These are phyloP conservation scores for Apiospora sp. DNA, from an alignment of 2,329 filamentous ascomycete genomes.

Conservation along the genomic window DNA sequence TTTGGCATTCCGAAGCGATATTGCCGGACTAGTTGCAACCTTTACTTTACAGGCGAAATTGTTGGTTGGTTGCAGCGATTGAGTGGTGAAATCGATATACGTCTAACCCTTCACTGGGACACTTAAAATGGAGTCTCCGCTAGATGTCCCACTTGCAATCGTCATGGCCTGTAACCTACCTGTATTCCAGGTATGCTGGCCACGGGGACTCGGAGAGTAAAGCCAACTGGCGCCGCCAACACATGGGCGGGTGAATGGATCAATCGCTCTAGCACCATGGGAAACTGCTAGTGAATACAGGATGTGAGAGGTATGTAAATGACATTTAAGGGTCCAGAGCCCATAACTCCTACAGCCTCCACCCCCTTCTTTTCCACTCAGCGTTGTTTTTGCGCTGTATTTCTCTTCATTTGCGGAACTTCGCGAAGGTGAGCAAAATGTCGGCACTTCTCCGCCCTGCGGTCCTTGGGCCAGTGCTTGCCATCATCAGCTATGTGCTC, in stretches of 20 bases:
- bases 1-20: not conserved
- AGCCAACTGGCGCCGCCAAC: not conserved
- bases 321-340: not conserved
- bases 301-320: not conserved
- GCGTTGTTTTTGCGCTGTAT: not conserved
- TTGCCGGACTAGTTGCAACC: not conserved
- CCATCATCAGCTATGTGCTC: slow-evolving; percentile 36
- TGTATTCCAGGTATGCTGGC: not conserved
- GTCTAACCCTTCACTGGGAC: not conserved
- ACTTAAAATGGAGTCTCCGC: not conserved
- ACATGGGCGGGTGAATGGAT: not conserved
- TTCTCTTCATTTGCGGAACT: not conserved
- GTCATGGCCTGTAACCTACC: not conserved
- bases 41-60: not conserved
- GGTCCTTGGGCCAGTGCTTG: slow-evolving; percentile 35
- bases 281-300: not conserved
- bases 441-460: slow-evolving; percentile 32
- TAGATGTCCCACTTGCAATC: not conserved
- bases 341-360: not conserved
- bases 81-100: not conserved
- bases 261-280: not conserved
- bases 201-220: too few relatives aligned
- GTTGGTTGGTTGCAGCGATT: not conserved
- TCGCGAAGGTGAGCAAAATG: not conserved
- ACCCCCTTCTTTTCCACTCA: not conserved